Percentiles rank a stretch among this genome's conserved stretches.
phyloP scores from a whole-genome alignment of 495 filamentous ascomycete species.

The Umbilicaria muhlenbergii region DNA sequence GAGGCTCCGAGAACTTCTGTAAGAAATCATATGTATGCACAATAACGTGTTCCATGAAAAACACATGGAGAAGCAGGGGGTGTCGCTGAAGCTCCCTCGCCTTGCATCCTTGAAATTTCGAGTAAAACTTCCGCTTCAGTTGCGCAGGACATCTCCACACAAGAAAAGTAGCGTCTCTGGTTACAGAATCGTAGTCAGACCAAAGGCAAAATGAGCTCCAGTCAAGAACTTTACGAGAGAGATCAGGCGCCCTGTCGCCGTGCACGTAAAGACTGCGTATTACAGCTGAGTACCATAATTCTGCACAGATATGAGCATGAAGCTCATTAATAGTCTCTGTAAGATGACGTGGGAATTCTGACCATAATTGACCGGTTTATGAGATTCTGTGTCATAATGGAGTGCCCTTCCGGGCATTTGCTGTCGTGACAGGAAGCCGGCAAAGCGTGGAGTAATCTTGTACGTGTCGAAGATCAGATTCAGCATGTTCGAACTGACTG shows the following conservation, averaged over 20 bases:
- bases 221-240: neutral
- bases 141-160: slow-evolving; percentile 2
- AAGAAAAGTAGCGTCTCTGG: neutral
- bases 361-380: neutral
- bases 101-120: neutral
- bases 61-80: slow-evolving; percentile 4
- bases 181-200: slow-evolving; percentile 3
- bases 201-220: neutral
- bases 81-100: slow-evolving; percentile 2
- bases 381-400: neutral
- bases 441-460: slow-evolving; percentile 4
- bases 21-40: slow-evolving; percentile 4
- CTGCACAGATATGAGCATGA: neutral
- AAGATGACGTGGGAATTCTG: too few species aligned
- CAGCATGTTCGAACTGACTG: neutral
- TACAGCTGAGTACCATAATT: slow-evolving; percentile 5
- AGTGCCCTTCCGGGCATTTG: slow-evolving; percentile 3
- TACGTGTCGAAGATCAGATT: neutral
- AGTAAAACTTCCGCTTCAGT: slow-evolving; percentile 1
- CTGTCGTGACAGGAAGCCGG: slow-evolving; percentile 3
- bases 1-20: neutral
- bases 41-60: neutral
- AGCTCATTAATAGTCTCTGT: too few species aligned
- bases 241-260: slow-evolving; percentile 3
- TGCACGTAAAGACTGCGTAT: neutral